Evolutionary conservation across 1,284 basidiomycete genomes (phyloP), one percentile per base, ranked within the genome.

Genomic region (Phellopilus nigrolimitatus): DNA sequence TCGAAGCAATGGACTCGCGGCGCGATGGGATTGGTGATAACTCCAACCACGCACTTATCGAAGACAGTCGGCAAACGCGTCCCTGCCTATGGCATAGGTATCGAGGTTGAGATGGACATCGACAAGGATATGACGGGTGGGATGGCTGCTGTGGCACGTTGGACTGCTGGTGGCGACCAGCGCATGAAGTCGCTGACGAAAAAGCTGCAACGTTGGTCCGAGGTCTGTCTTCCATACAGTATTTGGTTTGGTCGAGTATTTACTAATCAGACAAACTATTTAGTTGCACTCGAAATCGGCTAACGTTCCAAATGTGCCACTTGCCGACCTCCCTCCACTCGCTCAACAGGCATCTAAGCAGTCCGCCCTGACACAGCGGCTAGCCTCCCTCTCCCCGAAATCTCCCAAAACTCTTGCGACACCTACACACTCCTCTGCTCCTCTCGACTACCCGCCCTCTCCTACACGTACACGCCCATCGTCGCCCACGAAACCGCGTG

Each of bases 131-230:
- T 86, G 82, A 71, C 70, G 15, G 80, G 77, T 43, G 88, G 88
- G 5, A 90, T 91, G 81, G 86, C 86, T 46, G 84, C 88, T 27
- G 84, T 91, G 42, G 88, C 88, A 47, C 78, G 86, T 53, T 91
- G 88, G 88, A 89, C 88, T 2, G 78, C 83, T 36, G 78, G 73
- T 40, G 69, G 75, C 24, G 84, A 86, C 49, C 67, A 68, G 31
- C 78, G 88, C 47, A 75, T 79, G 53, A 69, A 72, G 51, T 69
- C 78, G 50, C 75, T 90, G 51, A 71, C 71, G 15, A 57, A 61
- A 15, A 91, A 88, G 62, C 65, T 91, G 27, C 66, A 77, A 33
- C 62, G 66, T 43, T 91, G 88, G 88, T 66, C 69, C 8, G 68
- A 82, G 69, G 88, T 85, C 64, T 49, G 68, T 59, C 33, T 30